phyloP scores from a whole-genome alignment of 2,329 filamentous ascomycete genomes.

The Pseudogymnoascus sp. region DNA sequence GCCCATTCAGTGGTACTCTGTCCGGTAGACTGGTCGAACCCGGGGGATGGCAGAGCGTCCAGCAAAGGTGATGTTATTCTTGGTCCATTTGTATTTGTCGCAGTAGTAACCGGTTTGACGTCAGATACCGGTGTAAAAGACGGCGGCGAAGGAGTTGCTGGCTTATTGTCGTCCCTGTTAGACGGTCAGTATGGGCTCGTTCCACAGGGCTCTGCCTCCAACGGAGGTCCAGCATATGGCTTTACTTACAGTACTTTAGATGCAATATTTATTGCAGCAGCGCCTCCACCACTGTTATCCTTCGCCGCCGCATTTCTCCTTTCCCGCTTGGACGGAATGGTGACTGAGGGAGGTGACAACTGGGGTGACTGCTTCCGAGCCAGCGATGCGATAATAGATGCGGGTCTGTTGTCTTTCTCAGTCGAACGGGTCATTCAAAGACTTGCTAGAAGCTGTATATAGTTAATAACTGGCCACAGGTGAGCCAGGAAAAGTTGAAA shows the following conservation, averaged over 20 bases:
- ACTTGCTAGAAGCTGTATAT: slow-evolving; percentile 9
- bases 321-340: slow-evolving; percentile 24
- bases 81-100: slow-evolving; percentile 17
- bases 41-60: slow-evolving; percentile 25
- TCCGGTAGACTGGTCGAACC: slow-evolving; percentile 19
- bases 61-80: slow-evolving; percentile 23
- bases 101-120: slow-evolving; percentile 19
- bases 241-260: slow-evolving; percentile 24
- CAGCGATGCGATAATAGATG: slow-evolving; percentile 16
- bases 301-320: slow-evolving; percentile 29
- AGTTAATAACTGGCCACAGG: neutral
- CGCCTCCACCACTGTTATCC: slow-evolving; percentile 21
- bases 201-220: neutral
- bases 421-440: slow-evolving; percentile 31
- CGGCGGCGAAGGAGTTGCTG: slow-evolving; percentile 13
- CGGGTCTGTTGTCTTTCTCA: slow-evolving; percentile 25
- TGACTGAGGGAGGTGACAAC: slow-evolving; percentile 19
- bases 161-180: slow-evolving; percentile 17
- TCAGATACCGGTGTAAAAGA: slow-evolving; percentile 20
- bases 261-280: slow-evolving; percentile 27
- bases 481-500: neutral
- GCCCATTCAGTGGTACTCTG: slow-evolving; percentile 36
- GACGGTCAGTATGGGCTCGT: slow-evolving; percentile 12
- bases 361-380: slow-evolving; percentile 21
- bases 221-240: neutral